Percentiles rank a stretch among this genome's conserved stretches.
Evolutionary conservation across 495 filamentous ascomycete genomes (phyloP).

Genomic region (Podospora sp.): DNA sequence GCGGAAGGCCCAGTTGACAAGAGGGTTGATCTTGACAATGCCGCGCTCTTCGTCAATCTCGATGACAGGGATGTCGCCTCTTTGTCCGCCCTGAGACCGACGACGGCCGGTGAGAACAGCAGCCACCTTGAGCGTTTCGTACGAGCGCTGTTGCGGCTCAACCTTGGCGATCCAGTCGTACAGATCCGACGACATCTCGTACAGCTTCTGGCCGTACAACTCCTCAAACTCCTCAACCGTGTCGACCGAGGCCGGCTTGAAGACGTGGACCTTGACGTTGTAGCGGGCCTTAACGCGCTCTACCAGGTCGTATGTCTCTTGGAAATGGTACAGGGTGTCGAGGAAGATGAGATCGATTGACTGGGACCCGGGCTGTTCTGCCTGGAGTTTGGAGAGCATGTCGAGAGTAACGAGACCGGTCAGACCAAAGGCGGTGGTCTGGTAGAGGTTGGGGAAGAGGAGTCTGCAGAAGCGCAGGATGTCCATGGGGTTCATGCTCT

Average conservation of each 20-base stretch:
- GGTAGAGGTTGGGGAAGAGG: conserved; percentile 87
- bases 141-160: conserved; percentile 92
- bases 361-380: conserved; percentile 61
- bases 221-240: conserved; percentile 75
- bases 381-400: conserved; percentile 86
- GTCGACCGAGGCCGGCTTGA: conserved; percentile 75
- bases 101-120: conserved; percentile 94
- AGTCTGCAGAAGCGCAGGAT: conserved; percentile 90
- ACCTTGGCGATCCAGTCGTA: conserved; percentile 99
- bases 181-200: conserved; percentile 81
- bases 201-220: conserved; percentile 80
- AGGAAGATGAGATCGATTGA: conserved; percentile 93
- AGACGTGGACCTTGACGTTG: conserved; percentile 78
- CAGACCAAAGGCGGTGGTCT: conserved; percentile 96
- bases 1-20: conserved; percentile 92
- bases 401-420: conserved; percentile 93
- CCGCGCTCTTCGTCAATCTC: conserved; percentile 86
- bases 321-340: conserved; percentile 94
- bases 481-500: conserved; percentile 74
- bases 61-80: conserved; percentile 83
- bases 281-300: conserved; percentile 76
- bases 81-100: conserved; percentile 89
- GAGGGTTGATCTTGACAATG: conserved; percentile 96
- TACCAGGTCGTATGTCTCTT: conserved; percentile 83
- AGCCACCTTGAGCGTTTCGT: conserved; percentile 82